Percentiles rank a stretch among this genome's conserved stretches.
phyloP scores from a whole-genome alignment of 75 land plant species.

The Cupressus sempervirens region DNA sequence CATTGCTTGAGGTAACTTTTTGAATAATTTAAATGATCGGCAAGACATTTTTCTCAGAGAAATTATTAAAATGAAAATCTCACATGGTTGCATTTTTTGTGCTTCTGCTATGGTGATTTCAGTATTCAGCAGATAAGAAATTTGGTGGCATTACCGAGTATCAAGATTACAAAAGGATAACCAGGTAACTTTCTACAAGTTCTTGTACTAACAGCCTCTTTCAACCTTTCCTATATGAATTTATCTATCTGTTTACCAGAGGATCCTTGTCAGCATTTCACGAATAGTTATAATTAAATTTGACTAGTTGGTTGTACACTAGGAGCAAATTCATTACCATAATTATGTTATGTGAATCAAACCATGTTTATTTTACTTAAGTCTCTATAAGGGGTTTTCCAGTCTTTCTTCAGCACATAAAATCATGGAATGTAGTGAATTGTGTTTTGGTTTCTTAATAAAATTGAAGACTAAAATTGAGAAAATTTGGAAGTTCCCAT shows the following conservation, averaged over 20 bases:
- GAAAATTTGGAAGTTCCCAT: neutral
- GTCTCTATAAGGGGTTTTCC: neutral
- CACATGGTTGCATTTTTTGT: constrained; percentile 7
- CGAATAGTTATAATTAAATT: neutral
- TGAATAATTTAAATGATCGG: neutral
- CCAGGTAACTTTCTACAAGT: constrained; percentile 51
- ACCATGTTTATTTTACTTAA: neutral
- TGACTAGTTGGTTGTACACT: neutral
- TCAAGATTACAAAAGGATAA: constrained; percentile 60
- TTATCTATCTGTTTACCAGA: neutral
- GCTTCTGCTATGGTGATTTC: neutral
- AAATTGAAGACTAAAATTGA: neutral
- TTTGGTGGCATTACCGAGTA: constrained; percentile 67
- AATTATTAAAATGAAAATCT: neutral
- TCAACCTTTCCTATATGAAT: constrained; percentile 6
- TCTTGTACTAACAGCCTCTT: neutral
- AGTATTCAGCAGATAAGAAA: constrained; percentile 90
- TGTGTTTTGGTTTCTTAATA: neutral
- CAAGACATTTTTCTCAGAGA: neutral
- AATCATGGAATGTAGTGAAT: neutral
- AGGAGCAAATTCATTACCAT: neutral
- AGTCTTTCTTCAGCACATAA: neutral
- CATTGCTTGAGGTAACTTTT: constrained; percentile 86
- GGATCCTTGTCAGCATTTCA: neutral
- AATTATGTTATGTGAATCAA: neutral